Evolutionary conservation across 2,329 filamentous ascomycete species (phyloP).

Genomic region (Fusarium austroafricanum): DNA sequence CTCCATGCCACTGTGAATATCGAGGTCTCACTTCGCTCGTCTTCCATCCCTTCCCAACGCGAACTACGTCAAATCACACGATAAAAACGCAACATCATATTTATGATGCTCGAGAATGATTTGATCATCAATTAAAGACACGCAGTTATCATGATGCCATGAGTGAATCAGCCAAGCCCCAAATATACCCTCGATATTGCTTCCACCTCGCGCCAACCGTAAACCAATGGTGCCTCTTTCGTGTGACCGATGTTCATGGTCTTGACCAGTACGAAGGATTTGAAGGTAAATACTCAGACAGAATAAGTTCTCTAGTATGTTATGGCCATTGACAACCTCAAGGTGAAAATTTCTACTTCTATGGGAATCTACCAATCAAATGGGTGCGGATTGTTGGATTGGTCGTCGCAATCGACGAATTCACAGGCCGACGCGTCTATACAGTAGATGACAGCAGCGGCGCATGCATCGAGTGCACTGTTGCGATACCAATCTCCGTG

Average conservation of each 20-base stretch:
- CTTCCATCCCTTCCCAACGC: conserved; percentile 3
- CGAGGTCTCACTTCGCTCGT: conserved; percentile 11
- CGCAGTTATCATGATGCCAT: conserved; percentile 59
- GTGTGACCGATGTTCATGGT: conserved; percentile 60
- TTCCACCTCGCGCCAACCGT: conserved; percentile 72
- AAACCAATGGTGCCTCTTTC: conserved; percentile 69
- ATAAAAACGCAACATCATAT: background rate
- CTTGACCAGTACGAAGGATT: conserved; percentile 63
- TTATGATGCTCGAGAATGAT: conserved; percentile 24
- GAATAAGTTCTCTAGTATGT: background rate
- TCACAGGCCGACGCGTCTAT: conserved; percentile 59
- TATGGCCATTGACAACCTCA: conserved; percentile 9
- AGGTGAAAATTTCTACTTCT: conserved; percentile 71
- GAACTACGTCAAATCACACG: background rate
- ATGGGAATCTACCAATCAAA: conserved; percentile 79
- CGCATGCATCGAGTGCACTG: conserved; percentile 62
- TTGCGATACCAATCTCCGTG: conserved; percentile 20
- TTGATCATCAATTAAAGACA: conserved; percentile 3
- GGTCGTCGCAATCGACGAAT: conserved; percentile 71
- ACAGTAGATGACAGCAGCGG: conserved; percentile 76
- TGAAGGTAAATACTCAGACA: conserved; percentile 57
- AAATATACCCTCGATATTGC: conserved; percentile 71
- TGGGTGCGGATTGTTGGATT: conserved; percentile 79
- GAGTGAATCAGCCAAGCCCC: conserved; percentile 54
- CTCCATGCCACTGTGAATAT: conserved; percentile 12